Percentiles rank a stretch among this genome's conserved stretches.
phyloP scores from a whole-genome alignment of 306 rosid genomes.

The Prunus persica region DNA sequence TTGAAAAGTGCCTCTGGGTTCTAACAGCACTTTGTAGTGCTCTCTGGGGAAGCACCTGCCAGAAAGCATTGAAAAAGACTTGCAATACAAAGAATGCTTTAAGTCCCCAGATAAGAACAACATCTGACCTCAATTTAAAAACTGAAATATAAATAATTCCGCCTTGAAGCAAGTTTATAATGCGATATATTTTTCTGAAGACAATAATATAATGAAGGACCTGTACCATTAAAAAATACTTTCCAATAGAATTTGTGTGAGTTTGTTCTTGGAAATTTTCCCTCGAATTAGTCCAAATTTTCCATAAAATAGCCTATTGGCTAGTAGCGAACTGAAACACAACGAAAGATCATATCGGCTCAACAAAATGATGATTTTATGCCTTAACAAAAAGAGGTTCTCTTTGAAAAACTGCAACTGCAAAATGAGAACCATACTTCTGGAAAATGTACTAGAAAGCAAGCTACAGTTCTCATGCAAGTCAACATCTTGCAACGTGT shows the following conservation, averaged over 20 bases:
- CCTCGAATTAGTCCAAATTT: background rate
- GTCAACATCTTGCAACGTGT: background rate
- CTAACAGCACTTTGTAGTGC: no score
- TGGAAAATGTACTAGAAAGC: background rate
- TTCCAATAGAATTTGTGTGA: background rate
- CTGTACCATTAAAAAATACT: background rate
- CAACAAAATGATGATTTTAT: background rate
- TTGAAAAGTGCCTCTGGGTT: no score
- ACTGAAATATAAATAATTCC: background rate
- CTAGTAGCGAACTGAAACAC: background rate
- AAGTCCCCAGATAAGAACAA: background rate
- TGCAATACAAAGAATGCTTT: background rate
- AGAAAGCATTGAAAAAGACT: background rate
- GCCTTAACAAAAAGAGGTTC: background rate
- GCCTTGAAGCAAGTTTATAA: background rate
- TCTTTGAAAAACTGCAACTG: background rate
- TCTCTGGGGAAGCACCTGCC: background rate
- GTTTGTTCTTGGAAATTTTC: background rate
- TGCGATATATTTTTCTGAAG: background rate
- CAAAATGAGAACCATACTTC: background rate
- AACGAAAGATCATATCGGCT: background rate
- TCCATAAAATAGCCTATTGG: background rate
- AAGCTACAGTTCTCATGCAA: background rate
- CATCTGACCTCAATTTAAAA: background rate
- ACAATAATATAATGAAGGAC: background rate